Conservation (phyloP, 768 basidiomycete genomes). For the Naematelia aurantialba region DNA sequence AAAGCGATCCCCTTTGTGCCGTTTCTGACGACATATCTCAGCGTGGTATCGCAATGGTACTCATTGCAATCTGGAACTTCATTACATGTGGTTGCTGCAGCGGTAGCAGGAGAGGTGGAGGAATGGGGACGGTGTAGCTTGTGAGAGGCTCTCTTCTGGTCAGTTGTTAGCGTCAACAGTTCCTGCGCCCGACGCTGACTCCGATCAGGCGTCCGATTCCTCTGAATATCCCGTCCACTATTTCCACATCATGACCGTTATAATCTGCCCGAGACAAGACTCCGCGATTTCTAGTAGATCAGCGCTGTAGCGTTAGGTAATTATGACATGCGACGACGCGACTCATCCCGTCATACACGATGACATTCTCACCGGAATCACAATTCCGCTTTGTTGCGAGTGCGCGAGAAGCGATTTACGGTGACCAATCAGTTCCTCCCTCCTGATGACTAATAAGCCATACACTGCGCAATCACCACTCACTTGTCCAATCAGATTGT, state of each 20-base stretch:
- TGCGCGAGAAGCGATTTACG: no score
- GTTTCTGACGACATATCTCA: neutral
- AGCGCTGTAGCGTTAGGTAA: neutral
- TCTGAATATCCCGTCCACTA: neutral
- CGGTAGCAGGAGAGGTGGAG: constrained; percentile 8
- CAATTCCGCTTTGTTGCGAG: no score
- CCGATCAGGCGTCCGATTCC: neutral
- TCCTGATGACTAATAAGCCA: no score
- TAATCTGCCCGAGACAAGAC: neutral
- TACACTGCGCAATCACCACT: no score
- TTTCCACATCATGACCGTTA: neutral
- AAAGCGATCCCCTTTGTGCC: neutral
- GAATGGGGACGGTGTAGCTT: constrained; percentile 8
- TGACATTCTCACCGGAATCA: no score
- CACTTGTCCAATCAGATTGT: neutral
- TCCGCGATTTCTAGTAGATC: neutral
- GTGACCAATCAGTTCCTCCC: no score
- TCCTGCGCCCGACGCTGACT: no score
- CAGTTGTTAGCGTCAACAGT: no score
- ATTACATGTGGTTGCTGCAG: constrained; percentile 14
- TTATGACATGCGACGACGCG: neutral
- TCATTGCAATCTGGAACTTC: constrained; percentile 18
- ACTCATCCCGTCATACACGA: no score
- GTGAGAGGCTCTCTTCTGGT: neutral
- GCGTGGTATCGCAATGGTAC: constrained; percentile 11